A percentile compares a stretch with the other conserved stretches of the same genome.
These are phyloP conservation scores for Metarhizium guizhouense DNA, from an alignment of 2,329 filamentous ascomycete species.

Conservation along the genomic window DNA sequence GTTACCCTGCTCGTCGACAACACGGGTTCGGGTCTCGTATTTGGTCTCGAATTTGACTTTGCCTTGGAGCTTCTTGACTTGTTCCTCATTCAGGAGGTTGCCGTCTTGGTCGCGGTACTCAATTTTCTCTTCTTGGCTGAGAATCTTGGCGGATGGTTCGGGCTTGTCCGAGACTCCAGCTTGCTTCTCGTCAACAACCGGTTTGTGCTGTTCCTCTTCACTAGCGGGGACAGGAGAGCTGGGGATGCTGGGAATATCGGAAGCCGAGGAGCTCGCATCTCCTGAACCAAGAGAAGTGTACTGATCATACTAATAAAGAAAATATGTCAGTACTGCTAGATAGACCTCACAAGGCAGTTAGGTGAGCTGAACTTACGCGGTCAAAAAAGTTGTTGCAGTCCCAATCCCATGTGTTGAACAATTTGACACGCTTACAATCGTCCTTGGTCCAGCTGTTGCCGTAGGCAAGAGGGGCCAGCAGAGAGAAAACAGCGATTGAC, in stretches of 20 bases:
- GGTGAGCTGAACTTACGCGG: slow-evolving; percentile 55
- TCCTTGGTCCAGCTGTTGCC: slow-evolving; percentile 89
- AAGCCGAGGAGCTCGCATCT: slow-evolving; percentile 15
- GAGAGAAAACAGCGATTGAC: slow-evolving; percentile 65
- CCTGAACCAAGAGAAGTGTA: slow-evolving; percentile 8
- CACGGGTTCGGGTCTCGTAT: slow-evolving; percentile 86
- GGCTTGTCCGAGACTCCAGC: slow-evolving; percentile 39
- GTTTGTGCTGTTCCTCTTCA: neutral
- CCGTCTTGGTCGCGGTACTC: slow-evolving; percentile 79
- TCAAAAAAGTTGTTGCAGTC: slow-evolving; percentile 92
- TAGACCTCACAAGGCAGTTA: neutral
- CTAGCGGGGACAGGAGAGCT: slow-evolving; percentile 11
- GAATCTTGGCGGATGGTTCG: slow-evolving; percentile 38
- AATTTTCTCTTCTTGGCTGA: slow-evolving; percentile 65
- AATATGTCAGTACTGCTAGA: neutral
- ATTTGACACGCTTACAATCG: slow-evolving; percentile 79
- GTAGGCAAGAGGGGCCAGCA: slow-evolving; percentile 87
- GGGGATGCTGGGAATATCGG: slow-evolving; percentile 19
- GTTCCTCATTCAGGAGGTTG: slow-evolving; percentile 74
- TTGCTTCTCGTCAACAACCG: neutral
- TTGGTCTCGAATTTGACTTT: slow-evolving; percentile 93
- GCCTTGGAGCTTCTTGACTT: slow-evolving; percentile 77
- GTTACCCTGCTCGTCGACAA: slow-evolving; percentile 73
- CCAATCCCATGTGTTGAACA: slow-evolving; percentile 90
- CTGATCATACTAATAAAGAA: slow-evolving; percentile 4